phyloP scores from a whole-genome alignment of 495 filamentous ascomycete genomes.

The Annulohypoxylon maeteangense region DNA sequence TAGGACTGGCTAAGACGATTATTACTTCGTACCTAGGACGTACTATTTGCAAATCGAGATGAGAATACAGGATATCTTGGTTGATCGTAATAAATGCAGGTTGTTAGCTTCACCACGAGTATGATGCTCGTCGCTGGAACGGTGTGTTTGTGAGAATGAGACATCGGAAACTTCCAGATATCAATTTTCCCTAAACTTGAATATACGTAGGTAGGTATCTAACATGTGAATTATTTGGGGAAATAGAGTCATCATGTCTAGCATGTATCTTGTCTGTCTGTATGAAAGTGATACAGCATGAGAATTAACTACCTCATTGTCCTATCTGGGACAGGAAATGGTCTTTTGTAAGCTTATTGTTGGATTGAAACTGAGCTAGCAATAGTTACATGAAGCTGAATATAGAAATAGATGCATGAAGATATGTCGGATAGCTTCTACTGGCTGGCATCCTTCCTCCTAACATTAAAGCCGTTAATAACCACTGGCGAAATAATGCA shows the following conservation, averaged over 20 bases:
- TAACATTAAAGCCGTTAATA: background rate
- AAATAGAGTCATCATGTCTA: too few relatives aligned
- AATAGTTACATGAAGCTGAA: background rate
- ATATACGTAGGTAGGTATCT: background rate
- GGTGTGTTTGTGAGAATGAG: background rate
- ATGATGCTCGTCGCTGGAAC: background rate
- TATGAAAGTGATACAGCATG: background rate
- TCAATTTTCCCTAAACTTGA: background rate
- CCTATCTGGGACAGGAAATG: background rate
- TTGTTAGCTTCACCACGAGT: background rate
- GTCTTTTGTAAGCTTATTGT: background rate
- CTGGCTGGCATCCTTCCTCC: background rate
- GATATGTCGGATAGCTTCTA: background rate
- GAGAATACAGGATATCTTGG: background rate
- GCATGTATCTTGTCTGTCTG: too few relatives aligned
- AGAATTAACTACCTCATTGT: background rate
- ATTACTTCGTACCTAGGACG: background rate
- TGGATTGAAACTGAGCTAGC: background rate
- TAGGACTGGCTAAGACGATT: background rate
- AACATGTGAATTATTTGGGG: too few relatives aligned
- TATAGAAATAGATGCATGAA: background rate
- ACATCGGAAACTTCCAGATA: background rate
- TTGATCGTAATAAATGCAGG: conserved; percentile 1
- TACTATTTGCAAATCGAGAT: background rate
- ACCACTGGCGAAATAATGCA: too few relatives aligned